Evolutionary conservation across 2,329 filamentous ascomycete genomes (phyloP).

Genomic region (Blastomyces gilchristii): DNA sequence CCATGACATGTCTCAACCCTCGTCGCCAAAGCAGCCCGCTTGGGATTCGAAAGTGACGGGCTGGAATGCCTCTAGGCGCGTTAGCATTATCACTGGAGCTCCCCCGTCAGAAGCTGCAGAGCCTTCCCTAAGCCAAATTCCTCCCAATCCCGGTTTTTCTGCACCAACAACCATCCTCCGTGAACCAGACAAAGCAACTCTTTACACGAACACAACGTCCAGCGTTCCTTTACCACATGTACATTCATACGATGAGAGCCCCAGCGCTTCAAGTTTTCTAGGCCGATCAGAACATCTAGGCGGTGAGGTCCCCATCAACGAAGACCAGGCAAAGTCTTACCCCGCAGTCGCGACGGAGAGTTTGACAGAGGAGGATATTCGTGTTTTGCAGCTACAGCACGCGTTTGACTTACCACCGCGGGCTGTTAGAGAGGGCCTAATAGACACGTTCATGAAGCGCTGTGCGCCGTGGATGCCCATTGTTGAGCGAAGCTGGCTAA

Average conservation of each 20-base stretch:
- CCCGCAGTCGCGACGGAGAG: slow-evolving; percentile 18
- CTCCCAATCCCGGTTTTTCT: background rate
- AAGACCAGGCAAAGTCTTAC: slow-evolving; percentile 22
- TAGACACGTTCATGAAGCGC: slow-evolving; percentile 25
- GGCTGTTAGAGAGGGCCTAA: slow-evolving; percentile 22
- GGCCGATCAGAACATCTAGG: slow-evolving; percentile 24
- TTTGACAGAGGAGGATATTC: slow-evolving; percentile 22
- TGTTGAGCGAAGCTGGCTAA: slow-evolving; percentile 24
- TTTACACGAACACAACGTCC: background rate
- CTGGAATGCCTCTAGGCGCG: background rate
- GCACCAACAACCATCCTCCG: background rate
- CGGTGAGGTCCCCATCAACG: slow-evolving; percentile 20
- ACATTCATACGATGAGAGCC: slow-evolving; percentile 14
- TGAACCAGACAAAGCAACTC: background rate
- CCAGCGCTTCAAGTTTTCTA: slow-evolving; percentile 21
- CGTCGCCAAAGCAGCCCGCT: background rate
- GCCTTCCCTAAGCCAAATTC: background rate
- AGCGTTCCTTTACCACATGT: background rate
- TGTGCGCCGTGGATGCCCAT: slow-evolving; percentile 28
- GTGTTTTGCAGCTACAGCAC: slow-evolving; percentile 20
- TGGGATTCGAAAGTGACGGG: background rate
- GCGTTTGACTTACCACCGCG: slow-evolving; percentile 23
- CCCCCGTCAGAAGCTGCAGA: background rate
- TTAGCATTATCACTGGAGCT: background rate
- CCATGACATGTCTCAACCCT: background rate